phyloP scores from a whole-genome alignment of 495 filamentous ascomycete genomes.

The Aspergillus funiculosus region DNA sequence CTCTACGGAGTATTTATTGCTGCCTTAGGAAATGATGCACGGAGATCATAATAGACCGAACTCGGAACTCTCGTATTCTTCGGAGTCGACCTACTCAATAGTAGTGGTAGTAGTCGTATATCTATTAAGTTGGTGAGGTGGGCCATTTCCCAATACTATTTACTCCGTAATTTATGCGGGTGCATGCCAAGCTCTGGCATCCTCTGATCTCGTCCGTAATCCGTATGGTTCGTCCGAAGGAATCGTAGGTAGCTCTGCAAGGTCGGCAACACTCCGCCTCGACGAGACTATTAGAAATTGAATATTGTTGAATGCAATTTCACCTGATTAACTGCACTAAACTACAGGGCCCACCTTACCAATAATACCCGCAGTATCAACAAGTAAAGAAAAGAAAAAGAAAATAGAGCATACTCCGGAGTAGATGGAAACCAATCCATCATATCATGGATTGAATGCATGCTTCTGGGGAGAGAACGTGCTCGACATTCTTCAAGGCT shows the following conservation, averaged over 20 bases:
- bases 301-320: too few species aligned
- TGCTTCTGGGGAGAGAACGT: too few species aligned
- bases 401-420: neutral
- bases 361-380: constrained; percentile 4
- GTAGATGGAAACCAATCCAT: neutral
- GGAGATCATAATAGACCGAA: constrained; percentile 3
- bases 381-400: neutral
- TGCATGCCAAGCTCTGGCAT: constrained; percentile 2
- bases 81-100: too few species aligned
- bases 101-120: too few species aligned
- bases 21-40: neutral
- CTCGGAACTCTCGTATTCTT: too few species aligned
- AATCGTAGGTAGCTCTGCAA: constrained; percentile 6
- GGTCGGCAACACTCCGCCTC: neutral
- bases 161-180: neutral
- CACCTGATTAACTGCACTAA: too few species aligned
- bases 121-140: too few species aligned
- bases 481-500: too few species aligned
- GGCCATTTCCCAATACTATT: constrained; percentile 5
- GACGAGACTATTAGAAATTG: neutral
- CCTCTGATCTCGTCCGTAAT: neutral
- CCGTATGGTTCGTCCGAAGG: constrained; percentile 12
- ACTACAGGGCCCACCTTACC: neutral
- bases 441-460: too few species aligned
- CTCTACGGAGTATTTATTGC: neutral